Base-by-base conservation (phyloP, 2,329 filamentous ascomycete genomes). In the Davidsoniella neocaledoniae region DNA sequence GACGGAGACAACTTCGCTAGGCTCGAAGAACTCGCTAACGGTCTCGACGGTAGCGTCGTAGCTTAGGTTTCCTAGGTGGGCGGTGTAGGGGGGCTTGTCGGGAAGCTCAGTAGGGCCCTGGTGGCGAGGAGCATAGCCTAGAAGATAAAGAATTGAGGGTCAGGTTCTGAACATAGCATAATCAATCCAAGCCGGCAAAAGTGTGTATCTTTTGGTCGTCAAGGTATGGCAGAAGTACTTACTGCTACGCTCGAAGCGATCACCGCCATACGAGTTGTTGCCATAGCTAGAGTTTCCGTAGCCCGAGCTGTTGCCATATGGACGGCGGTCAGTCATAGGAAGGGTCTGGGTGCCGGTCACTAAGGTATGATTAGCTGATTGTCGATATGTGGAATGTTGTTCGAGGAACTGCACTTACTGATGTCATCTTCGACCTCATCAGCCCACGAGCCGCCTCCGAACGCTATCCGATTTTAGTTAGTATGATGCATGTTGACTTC, bases 391-490 rank as follows among this genome's bases (percentile, higher is more conserved):
- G 38, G 38, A 42, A 23, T 23, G 21, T 19, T 3, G 25, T 25
- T 19, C 17, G 29, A n/a, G 3, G n/a, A 25, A 21, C 16, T 48
- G 49, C 52, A 70, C 80, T 72, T 74, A 90, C 84, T 71, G 66
- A 79, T 77, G 57, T 84, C 76, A 62, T 94, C 87, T 68, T 98
- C 91, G 71, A 98, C 94, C 66, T 98, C 91, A 70, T 98, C 93
- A 61, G 91, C 91, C 91, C 91, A 98, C 59, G 91, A 96, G 63
- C 90, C 87, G 63, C 90, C 29, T 58, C 70, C 73, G 57, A 69
- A 71, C 56, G 67, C 69, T 71, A 19, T n/a, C 14, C 12, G 7
- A 19, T 19, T 43, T 51, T 51, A 47, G 43, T 41, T 33, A 33
- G 29, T 12, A 33, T 33, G 8, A 33, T 10, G 29, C 29, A 33